Base-by-base conservation (phyloP, 2,329 filamentous ascomycete genomes). In the Amphichorda felina region DNA sequence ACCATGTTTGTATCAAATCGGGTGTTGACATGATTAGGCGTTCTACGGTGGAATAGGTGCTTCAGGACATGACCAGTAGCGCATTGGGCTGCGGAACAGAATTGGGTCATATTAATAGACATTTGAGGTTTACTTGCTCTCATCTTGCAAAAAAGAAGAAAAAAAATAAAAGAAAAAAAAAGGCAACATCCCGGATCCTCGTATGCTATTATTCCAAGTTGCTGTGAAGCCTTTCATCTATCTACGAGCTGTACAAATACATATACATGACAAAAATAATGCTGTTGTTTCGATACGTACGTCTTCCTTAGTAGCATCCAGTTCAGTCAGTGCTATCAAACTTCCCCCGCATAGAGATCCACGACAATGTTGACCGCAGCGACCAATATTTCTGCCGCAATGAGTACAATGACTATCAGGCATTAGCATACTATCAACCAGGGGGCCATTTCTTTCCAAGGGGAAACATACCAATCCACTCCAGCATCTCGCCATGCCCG, bases 351-450 rank as follows among this genome's bases (percentile, higher is more conserved):
- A 50, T 93, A 93, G 45, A 96, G 55, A 57, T 96, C 91, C 24
- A 96, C 91, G 21, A 95, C 72, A 43, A 98, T 96, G 57, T 96
- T 96, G 48, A 96, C 81, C 14, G 76, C 82, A 2, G 88, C 88
- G 33, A 96, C 87, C 7, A 95, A 63, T 42, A 96, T 95, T 55
- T 98, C 91, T 10, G 88, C 88, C 7, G 88, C 89, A 50, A 98
- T 95, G 34, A 98, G 75, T 16, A 96, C 72, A 49, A 98, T 96
- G 30, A 98, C 88, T 87, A 38, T 29, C 28, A 15, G 16, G 9
- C 11, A 46, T 31, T 16, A 38, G 37, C 34, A 21, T 33, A 24
- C 22, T 9, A 13, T 8, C 8, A 8, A 14, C 26, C 15, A 11
- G 26, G 15, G 15, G 7, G 15, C 11, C 15, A n/a, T 28, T 11